Percentiles rank a stretch among this genome's conserved stretches.
These are phyloP conservation scores for Stellera chamaejasme DNA, from an alignment of 345 rosid genomes.

Conservation along the genomic window DNA sequence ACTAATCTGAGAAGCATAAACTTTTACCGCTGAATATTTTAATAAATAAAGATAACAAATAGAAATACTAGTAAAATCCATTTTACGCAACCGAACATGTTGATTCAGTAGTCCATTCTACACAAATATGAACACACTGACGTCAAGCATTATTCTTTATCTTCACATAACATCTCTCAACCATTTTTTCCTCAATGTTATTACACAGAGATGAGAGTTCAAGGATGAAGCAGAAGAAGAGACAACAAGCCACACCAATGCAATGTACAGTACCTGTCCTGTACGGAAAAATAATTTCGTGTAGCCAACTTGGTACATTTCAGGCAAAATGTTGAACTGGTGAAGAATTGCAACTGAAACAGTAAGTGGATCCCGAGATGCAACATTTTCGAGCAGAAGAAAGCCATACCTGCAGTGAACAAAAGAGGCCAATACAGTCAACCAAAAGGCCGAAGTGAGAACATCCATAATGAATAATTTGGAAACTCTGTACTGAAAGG, in stretches of 20 bases:
- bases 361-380: conserved; percentile 84
- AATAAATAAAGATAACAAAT: too few relatives aligned
- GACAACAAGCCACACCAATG: background rate
- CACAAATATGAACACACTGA: too few relatives aligned
- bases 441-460: background rate
- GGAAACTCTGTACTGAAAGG: background rate
- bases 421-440: conserved; percentile 10
- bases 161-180: background rate
- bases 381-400: conserved; percentile 71
- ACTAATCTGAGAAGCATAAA: background rate
- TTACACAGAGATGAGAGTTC: background rate
- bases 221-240: conserved; percentile 1
- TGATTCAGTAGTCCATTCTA: too few relatives aligned
- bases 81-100: too few relatives aligned
- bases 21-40: background rate
- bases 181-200: background rate
- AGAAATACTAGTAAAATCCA: too few relatives aligned
- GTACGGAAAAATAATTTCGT: conserved; percentile 93
- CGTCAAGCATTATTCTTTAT: too few relatives aligned
- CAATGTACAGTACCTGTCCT: conserved; percentile 63
- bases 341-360: conserved; percentile 99
- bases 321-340: conserved; percentile 91
- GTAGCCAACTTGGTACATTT: conserved; percentile 99
- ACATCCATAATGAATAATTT: background rate
- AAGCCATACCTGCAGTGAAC: conserved; percentile 75